A percentile compares a stretch with the other conserved stretches of the same genome.
Evolutionary conservation across 805 yeast genomes (phyloP).

Genomic region (Cyberlindnera americana): DNA sequence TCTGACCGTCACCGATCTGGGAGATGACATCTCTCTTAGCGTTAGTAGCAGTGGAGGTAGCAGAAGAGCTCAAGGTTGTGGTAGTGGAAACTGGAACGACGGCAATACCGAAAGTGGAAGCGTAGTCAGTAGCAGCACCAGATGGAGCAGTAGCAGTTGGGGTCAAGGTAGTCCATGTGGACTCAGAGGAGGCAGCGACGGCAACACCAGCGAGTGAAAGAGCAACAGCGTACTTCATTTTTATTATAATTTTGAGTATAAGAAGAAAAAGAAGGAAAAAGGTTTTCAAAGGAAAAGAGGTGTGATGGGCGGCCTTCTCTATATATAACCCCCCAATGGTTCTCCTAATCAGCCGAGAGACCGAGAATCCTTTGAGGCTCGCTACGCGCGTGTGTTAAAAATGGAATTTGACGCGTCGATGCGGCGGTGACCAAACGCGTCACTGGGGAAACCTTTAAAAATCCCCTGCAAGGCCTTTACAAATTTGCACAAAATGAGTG

Average conservation of each 20-base stretch:
- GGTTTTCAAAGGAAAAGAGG: too few relatives aligned
- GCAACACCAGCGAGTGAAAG: conserved; percentile 40
- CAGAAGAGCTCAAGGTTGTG: conserved; percentile 5
- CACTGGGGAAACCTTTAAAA: not conserved
- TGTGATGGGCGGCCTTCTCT: not conserved
- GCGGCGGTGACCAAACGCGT: not conserved
- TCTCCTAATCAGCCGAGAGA: too few relatives aligned
- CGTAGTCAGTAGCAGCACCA: conserved; percentile 55
- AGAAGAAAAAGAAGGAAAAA: too few relatives aligned
- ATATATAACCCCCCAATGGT: too few relatives aligned
- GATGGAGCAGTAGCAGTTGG: conserved; percentile 51
- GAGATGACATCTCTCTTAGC: conserved; percentile 25
- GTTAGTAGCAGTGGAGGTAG: conserved; percentile 27
- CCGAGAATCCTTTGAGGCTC: too few relatives aligned
- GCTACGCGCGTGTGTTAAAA: too few relatives aligned
- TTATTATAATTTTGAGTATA: not conserved
- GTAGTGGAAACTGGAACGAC: conserved; percentile 38
- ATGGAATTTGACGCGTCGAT: not conserved
- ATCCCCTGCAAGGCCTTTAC: not conserved
- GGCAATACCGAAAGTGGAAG: conserved; percentile 64
- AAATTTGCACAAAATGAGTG: too few relatives aligned
- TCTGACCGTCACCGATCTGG: conserved; percentile 15
- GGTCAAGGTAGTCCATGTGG: conserved; percentile 70
- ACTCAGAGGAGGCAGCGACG: conserved; percentile 52
- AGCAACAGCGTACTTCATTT: conserved; percentile 30